Conservation (phyloP, 805 yeast species). For the Torulaspora gathmanii region DNA sequence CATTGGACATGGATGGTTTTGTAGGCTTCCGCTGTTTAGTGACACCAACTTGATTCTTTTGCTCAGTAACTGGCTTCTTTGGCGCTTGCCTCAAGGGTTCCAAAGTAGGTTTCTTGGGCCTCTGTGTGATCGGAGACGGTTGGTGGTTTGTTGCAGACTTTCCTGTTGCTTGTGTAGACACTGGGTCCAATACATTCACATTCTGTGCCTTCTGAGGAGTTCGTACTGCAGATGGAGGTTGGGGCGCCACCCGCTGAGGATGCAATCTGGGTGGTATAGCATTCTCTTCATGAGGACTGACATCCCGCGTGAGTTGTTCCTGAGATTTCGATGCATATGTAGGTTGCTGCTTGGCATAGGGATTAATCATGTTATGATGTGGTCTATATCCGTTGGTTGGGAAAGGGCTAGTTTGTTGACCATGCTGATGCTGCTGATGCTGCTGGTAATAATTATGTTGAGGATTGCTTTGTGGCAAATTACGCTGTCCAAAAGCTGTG, state of each 20-base stretch:
- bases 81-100: constrained; percentile 32
- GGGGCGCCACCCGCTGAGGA: constrained; percentile 28
- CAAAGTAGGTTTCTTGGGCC: constrained; percentile 25
- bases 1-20: constrained; percentile 71
- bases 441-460: constrained; percentile 17
- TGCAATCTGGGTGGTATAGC: constrained; percentile 20
- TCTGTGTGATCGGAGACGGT: constrained; percentile 8
- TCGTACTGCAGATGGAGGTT: constrained; percentile 16
- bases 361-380: constrained; percentile 26
- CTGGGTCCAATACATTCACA: neutral
- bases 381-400: constrained; percentile 18
- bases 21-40: constrained; percentile 43
- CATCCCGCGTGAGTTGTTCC: constrained; percentile 6
- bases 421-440: constrained; percentile 26
- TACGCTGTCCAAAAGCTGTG: constrained; percentile 6
- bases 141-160: neutral
- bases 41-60: constrained; percentile 30
- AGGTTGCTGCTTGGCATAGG: constrained; percentile 19
- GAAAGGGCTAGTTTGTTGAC: constrained; percentile 13
- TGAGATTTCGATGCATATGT: constrained; percentile 5
- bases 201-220: constrained; percentile 4
- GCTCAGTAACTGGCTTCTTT: constrained; percentile 26
- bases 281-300: constrained; percentile 8
- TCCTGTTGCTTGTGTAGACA: neutral
- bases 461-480: constrained; percentile 7